A percentile compares a stretch with the other conserved stretches of the same genome.
Evolutionary conservation across 192 early-diverging fungal species (phyloP).

Genomic region (Entophlyctis luteolus): DNA sequence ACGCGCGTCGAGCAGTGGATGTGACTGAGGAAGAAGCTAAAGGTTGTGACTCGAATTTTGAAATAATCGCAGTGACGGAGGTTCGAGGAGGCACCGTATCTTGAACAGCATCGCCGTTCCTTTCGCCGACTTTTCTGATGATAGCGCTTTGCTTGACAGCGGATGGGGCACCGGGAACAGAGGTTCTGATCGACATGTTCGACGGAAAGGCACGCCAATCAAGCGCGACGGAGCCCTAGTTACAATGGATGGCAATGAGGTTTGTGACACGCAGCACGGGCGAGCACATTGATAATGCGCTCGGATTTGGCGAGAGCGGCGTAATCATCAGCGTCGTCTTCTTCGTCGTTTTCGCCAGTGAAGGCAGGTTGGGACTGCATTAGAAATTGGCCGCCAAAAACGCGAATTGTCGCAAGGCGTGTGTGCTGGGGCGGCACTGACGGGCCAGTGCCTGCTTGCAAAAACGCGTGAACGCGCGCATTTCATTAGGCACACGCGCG

Average conservation of each 20-base stretch:
- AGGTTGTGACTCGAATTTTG: not conserved
- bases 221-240: not conserved
- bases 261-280: not conserved
- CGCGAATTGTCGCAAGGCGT: too few species aligned
- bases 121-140: not conserved
- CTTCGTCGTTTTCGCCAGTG: not conserved
- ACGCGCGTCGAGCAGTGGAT: too few species aligned
- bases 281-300: conserved; percentile 8
- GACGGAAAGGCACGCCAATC: not conserved
- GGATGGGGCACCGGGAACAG: conserved; percentile 7
- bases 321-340: not conserved
- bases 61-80: not conserved
- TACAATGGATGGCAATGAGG: not conserved
- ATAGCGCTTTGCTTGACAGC: not conserved
- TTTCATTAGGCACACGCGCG: too few species aligned
- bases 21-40: too few species aligned
- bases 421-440: too few species aligned
- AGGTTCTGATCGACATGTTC: not conserved
- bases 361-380: too few species aligned
- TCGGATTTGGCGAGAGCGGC: conserved; percentile 2
- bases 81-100: not conserved
- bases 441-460: too few species aligned
- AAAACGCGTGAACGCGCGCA: too few species aligned
- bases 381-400: too few species aligned
- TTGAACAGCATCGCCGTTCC: not conserved